phyloP scores from a whole-genome alignment of 1,139 yeast species.

The Candida sanyaensis region DNA sequence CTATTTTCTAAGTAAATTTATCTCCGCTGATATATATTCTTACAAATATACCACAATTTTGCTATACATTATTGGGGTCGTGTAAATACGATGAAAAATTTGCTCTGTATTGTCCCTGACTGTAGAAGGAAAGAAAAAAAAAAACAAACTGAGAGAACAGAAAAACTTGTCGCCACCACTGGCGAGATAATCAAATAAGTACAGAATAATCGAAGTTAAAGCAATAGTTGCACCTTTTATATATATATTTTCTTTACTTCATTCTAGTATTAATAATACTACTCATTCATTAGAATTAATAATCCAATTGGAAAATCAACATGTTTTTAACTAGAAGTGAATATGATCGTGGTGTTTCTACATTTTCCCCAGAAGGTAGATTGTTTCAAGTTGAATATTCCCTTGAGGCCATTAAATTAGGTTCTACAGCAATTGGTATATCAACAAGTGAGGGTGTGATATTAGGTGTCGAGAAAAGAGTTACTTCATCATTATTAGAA shows the following conservation, averaged over 20 bases:
- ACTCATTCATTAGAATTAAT: not conserved
- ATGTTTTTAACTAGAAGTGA: conserved; percentile 99
- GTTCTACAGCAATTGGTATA: conserved; percentile 97
- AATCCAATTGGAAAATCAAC: not conserved
- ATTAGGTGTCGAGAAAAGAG: conserved; percentile 95
- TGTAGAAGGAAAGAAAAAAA: not conserved
- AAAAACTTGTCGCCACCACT: not conserved
- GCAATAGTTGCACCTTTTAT: not conserved
- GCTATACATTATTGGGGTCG: not conserved
- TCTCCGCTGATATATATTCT: not conserved
- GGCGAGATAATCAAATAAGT: not conserved
- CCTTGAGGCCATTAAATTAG: conserved; percentile 92
- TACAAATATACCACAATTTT: not conserved
- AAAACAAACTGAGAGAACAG: not conserved
- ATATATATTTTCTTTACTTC: not conserved
- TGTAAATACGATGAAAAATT: not conserved
- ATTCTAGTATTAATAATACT: too few relatives aligned
- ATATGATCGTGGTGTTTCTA: conserved; percentile 98
- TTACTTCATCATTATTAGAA: conserved; percentile 88
- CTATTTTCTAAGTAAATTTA: not conserved
- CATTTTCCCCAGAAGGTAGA: conserved; percentile 98
- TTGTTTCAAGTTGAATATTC: conserved; percentile 98
- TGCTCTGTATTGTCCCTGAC: not conserved
- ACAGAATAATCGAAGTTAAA: not conserved
- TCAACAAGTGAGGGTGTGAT: conserved; percentile 97